A percentile compares a stretch with the other conserved stretches of the same genome.
These are phyloP conservation scores for Gymnopilus junonius DNA, from an alignment of 768 basidiomycete species.

Conservation along the genomic window DNA sequence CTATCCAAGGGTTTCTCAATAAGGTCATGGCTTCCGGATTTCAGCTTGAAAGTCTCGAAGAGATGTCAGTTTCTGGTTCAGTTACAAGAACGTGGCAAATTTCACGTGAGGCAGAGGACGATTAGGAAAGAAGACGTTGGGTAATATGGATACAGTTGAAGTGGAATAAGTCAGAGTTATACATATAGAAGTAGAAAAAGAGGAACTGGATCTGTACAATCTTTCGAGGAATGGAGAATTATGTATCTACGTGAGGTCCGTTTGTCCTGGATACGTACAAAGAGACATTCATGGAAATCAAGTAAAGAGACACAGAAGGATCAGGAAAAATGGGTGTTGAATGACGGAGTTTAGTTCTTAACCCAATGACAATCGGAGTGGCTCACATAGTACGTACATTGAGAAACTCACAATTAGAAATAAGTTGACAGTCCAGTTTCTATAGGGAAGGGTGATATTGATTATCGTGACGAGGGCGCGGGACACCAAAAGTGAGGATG, in stretches of 20 bases:
- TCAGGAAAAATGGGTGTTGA: too few species aligned
- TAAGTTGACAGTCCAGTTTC: neutral
- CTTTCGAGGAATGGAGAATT: neutral
- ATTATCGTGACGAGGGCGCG: slow-evolving; percentile 29
- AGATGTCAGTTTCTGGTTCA: slow-evolving; percentile 49
- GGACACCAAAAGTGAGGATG: slow-evolving; percentile 49
- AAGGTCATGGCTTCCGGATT: slow-evolving; percentile 45
- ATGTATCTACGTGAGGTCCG: slow-evolving; percentile 8
- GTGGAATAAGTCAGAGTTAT: slow-evolving; percentile 39
- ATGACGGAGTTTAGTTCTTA: neutral
- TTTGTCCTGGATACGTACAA: slow-evolving; percentile 12
- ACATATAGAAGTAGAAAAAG: slow-evolving; percentile 7
- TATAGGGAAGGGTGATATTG: slow-evolving; percentile 26
- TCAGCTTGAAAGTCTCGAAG: slow-evolving; percentile 45
- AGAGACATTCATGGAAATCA: neutral
- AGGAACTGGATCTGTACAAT: slow-evolving; percentile 2
- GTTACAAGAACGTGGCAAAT: slow-evolving; percentile 55
- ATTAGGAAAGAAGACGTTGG: slow-evolving; percentile 72
- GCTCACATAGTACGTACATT: neutral
- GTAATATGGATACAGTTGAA: slow-evolving; percentile 67
- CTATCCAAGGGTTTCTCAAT: slow-evolving; percentile 63
- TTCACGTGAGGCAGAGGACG: slow-evolving; percentile 58
- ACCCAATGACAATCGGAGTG: too few species aligned
- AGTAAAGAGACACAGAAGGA: neutral
- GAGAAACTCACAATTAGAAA: neutral